These are phyloP conservation scores for Priceomyces fermenticarens DNA, from an alignment of 805 yeast species.

Conservation along the genomic window DNA sequence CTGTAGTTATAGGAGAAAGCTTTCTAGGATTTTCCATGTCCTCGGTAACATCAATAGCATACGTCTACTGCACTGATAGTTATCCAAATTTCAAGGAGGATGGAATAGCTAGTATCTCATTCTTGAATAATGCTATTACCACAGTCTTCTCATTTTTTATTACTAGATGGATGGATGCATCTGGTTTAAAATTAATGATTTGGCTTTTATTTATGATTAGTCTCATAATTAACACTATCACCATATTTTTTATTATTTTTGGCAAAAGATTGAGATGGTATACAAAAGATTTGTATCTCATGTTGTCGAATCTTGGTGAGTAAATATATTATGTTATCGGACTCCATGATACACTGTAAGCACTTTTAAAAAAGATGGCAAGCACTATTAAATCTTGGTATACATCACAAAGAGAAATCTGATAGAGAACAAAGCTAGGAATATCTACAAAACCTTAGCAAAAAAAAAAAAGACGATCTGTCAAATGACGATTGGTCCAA, in stretches of 20 bases:
- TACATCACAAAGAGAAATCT: no score
- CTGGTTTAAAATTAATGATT: constrained; percentile 17
- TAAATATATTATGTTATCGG: no score
- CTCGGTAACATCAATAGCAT: constrained; percentile 41
- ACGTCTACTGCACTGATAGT: constrained; percentile 45
- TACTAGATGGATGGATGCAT: constrained; percentile 25
- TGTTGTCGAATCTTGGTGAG: not conserved
- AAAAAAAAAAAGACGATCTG: no score
- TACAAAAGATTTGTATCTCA: constrained; percentile 1
- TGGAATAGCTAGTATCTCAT: constrained; percentile 40
- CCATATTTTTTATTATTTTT: constrained; percentile 17
- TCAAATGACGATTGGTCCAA: no score
- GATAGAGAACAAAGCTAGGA: no score
- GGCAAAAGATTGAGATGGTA: constrained; percentile 22
- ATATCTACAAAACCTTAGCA: no score
- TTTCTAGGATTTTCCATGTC: constrained; percentile 46
- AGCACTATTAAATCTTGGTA: no score
- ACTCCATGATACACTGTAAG: no score
- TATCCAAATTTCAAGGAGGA: constrained; percentile 45
- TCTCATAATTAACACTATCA: constrained; percentile 21
- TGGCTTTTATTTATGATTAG: constrained; percentile 24
- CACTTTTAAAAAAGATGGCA: no score
- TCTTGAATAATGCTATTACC: constrained; percentile 42
- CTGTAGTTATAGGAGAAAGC: constrained; percentile 46
- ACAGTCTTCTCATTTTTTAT: constrained; percentile 30